These are phyloP conservation scores for Helianthus tuberosus DNA, from an alignment of 129 eudicot genomes.

Conservation along the genomic window DNA sequence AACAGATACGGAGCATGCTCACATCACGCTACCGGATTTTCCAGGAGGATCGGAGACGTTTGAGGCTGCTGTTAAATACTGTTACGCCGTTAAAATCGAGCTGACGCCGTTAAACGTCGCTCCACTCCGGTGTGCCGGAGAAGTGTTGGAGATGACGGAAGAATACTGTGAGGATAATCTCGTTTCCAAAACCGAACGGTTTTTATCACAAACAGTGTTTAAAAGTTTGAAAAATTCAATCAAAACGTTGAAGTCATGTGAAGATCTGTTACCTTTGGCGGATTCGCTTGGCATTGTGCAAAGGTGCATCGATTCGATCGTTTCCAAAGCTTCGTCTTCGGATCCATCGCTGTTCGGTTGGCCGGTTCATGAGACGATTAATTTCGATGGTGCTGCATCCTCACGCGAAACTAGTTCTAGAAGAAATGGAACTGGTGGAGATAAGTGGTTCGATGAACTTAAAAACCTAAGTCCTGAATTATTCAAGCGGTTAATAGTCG, in stretches of 20 bases:
- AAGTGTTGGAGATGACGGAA: conserved; percentile 80
- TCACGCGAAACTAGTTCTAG: conserved; percentile 24
- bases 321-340: conserved; percentile 56
- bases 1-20: conserved; percentile 32
- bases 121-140: conserved; percentile 84
- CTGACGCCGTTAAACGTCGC: conserved; percentile 68
- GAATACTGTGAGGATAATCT: conserved; percentile 75
- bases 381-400: conserved; percentile 10
- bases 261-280: conserved; percentile 59
- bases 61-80: conserved; percentile 86
- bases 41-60: conserved; percentile 93
- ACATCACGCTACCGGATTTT: conserved; percentile 65
- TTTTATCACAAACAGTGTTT: conserved; percentile 58
- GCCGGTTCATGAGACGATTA: conserved; percentile 64
- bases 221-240: conserved; percentile 59
- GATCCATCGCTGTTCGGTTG: conserved; percentile 92
- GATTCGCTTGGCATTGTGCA: conserved; percentile 83
- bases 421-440: conserved; percentile 24
- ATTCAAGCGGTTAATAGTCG: conserved; percentile 54
- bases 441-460: conserved; percentile 73
- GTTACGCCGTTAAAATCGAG: conserved; percentile 92
- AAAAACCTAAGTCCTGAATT: conserved; percentile 45
- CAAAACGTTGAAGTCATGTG: conserved; percentile 63
- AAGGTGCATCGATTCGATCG: conserved; percentile 71
- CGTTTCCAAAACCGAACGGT: conserved; percentile 67